Percentiles rank a stretch among this genome's conserved stretches.
Conservation (phyloP, 2,329 filamentous ascomycete species). For the Mollisiaceae sp. region DNA sequence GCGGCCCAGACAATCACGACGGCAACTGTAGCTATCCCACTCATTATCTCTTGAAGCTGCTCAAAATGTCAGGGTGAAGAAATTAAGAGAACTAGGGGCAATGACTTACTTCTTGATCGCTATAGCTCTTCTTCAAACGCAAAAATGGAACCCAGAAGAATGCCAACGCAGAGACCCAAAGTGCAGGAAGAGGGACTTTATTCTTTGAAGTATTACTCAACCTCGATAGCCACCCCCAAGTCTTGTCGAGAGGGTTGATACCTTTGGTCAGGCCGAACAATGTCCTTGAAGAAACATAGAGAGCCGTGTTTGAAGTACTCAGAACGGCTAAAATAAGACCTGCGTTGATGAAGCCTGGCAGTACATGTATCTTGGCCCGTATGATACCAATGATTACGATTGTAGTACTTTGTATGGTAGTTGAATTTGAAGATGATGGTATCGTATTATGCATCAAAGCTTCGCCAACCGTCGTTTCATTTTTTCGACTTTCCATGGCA, state of each 20-base stretch:
- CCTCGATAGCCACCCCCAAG: slow-evolving; percentile 12
- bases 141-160: slow-evolving; percentile 24
- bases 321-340: slow-evolving; percentile 42
- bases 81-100: background rate
- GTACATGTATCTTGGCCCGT: slow-evolving; percentile 17
- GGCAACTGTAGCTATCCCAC: slow-evolving; percentile 20
- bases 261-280: slow-evolving; percentile 41
- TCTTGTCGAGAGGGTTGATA: slow-evolving; percentile 8
- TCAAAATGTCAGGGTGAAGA: background rate
- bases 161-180: slow-evolving; percentile 10
- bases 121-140: slow-evolving; percentile 14
- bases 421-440: background rate
- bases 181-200: slow-evolving; percentile 16
- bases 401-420: background rate
- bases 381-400: slow-evolving; percentile 18
- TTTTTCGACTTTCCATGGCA: slow-evolving; percentile 28
- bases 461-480: background rate
- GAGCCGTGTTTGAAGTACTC: slow-evolving; percentile 43
- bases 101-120: slow-evolving; percentile 10
- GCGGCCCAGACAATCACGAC: slow-evolving; percentile 21
- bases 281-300: slow-evolving; percentile 45
- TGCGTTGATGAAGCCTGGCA: slow-evolving; percentile 38
- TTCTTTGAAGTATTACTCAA: slow-evolving; percentile 18
- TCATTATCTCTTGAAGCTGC: slow-evolving; percentile 26
- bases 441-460: background rate